Percentiles rank a stretch among this genome's conserved stretches.
phyloP scores from a whole-genome alignment of 2,329 filamentous ascomycete species.

The Chaetomiaceae sp. region DNA sequence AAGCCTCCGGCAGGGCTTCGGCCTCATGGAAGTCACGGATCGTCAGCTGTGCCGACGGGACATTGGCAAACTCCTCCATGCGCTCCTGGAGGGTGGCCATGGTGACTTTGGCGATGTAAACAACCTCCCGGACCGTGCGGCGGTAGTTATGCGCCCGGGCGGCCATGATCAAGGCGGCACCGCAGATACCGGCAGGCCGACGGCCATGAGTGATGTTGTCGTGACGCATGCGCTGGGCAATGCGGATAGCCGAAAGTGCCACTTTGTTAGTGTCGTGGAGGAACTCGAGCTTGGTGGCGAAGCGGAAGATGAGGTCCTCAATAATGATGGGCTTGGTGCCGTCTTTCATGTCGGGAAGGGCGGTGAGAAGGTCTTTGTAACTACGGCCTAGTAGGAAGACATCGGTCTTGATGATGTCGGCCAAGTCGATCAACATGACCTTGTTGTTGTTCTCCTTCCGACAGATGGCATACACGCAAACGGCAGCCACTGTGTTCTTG shows the following conservation, averaged over 20 bases:
- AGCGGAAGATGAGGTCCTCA: constrained; percentile 86
- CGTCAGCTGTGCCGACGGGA: constrained; percentile 77
- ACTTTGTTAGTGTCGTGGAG: constrained; percentile 76
- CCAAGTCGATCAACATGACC: constrained; percentile 92
- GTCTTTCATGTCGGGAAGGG: constrained; percentile 55
- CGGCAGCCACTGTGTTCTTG: constrained; percentile 79
- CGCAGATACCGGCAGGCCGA: constrained; percentile 88
- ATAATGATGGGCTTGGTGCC: constrained; percentile 68
- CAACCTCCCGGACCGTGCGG: constrained; percentile 85
- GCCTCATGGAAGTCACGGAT: constrained; percentile 78
- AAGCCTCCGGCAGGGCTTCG: constrained; percentile 37
- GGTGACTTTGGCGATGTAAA: constrained; percentile 97
- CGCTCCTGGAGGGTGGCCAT: constrained; percentile 90
- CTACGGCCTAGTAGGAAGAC: constrained; percentile 88
- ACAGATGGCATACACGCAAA: constrained; percentile 85
- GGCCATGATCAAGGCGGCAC: constrained; percentile 88
- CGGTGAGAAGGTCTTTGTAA: constrained; percentile 74
- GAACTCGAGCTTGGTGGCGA: constrained; percentile 89
- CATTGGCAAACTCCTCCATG: constrained; percentile 84
- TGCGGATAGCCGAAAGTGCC: constrained; percentile 78
- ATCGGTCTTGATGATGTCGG: constrained; percentile 76
- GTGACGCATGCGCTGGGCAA: constrained; percentile 87
- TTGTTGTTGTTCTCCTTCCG: constrained; percentile 74
- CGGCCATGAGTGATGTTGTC: constrained; percentile 98
- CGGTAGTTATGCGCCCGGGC: constrained; percentile 98